Percentiles rank a stretch among this genome's conserved stretches.
phyloP scores from a whole-genome alignment of 768 basidiomycete genomes.

The Crepidotus variabilis region DNA sequence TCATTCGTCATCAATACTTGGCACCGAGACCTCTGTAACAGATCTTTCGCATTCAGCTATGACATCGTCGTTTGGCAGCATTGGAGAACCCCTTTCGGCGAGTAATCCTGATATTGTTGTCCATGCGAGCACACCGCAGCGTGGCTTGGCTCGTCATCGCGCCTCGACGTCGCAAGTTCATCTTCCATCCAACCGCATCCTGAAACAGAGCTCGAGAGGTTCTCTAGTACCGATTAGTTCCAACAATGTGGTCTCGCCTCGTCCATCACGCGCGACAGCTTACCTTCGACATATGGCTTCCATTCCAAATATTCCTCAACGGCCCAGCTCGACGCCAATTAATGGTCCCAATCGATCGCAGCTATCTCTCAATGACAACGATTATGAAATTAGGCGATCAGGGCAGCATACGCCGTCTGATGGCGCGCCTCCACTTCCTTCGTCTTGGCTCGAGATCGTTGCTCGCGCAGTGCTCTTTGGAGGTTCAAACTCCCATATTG shows the following conservation, averaged over 20 bases:
- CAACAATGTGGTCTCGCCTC: slow-evolving; percentile 23
- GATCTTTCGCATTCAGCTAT: slow-evolving; percentile 22
- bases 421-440: slow-evolving; percentile 50
- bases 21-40: slow-evolving; percentile 13
- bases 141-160: slow-evolving; percentile 6
- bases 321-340: slow-evolving; percentile 30
- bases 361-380: slow-evolving; percentile 7
- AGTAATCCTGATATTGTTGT: slow-evolving; percentile 10
- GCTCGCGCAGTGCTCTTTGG: slow-evolving; percentile 60
- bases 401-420: neutral
- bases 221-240: slow-evolving; percentile 24
- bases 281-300: slow-evolving; percentile 78
- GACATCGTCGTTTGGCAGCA: slow-evolving; percentile 32
- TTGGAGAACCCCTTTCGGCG: slow-evolving; percentile 12
- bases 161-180: neutral
- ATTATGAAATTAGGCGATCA: neutral
- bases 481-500: slow-evolving; percentile 40
- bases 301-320: slow-evolving; percentile 29
- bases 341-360: slow-evolving; percentile 7
- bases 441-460: slow-evolving; percentile 71
- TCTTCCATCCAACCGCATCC: slow-evolving; percentile 3
- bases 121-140: slow-evolving; percentile 19
- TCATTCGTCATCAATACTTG: slow-evolving; percentile 7
- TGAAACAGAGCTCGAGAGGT: slow-evolving; percentile 17
- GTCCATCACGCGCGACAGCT: slow-evolving; percentile 54